Base-by-base conservation (phyloP, 352 stramenopile species). In the Phytophthora fragariaefolia region DNA sequence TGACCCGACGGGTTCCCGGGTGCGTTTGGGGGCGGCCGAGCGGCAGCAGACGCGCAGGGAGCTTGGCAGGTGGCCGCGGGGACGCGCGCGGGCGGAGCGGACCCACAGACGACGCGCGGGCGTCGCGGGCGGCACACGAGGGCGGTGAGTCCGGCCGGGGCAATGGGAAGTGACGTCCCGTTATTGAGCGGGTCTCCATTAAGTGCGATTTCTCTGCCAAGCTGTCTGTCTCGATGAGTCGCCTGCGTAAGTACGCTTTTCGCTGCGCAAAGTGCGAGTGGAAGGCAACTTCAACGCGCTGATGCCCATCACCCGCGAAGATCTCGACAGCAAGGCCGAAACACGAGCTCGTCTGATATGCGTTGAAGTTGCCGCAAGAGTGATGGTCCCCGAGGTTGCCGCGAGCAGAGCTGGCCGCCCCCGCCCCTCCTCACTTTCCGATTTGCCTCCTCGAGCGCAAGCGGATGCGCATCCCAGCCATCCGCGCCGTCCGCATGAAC, bases 401-500 rank as follows among this genome's bases (percentile, higher is more conserved):
- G 34, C n/a, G n/a, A 10, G 13, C 28, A 49, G 36, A 43, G 13
- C 36, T 43, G 30, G 30, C 20, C n/a, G n/a, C n/a, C n/a, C n/a
- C n/a, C n/a, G n/a, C n/a, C n/a, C n/a, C n/a, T n/a, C n/a, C 27
- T 59, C 36, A 59, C 17, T 59, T 8, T 49, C 24, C 22, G 49
- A 59, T 49, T 59, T 59, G 52, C 52, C 23, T 38, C 24, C 34
- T 59, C 52, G 9, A 38, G 36, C 36, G 28, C 32, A 58, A 22
- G 50, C 12, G n/a, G 30, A 59, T 59, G 52, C 52, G 6, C 6
- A 3, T 59, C 2, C 52, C 52, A 24, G 13, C 9, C 7, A 42
- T 60, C 15, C 36, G 24, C 22, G 24, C 23, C 1, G 40, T 60
- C 17, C 53, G 53, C 22, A 3, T 20, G 12, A 51, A 60, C 17